phyloP scores from a whole-genome alignment of 441 rosid species.

The Jatropha podagrica region DNA sequence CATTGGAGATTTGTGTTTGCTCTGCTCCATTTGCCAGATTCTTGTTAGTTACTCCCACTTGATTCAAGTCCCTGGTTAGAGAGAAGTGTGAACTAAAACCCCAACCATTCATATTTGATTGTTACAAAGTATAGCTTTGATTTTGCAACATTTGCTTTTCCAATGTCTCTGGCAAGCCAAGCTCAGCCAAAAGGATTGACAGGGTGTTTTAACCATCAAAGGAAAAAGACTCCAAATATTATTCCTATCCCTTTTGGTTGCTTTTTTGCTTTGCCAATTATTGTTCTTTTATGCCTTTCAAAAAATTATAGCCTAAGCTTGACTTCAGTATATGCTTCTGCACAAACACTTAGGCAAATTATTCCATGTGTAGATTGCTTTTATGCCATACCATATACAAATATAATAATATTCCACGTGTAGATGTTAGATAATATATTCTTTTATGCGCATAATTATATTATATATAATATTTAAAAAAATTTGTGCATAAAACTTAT shows the following conservation, averaged over 20 bases:
- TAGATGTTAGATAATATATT: too few species aligned
- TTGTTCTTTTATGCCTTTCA: background rate
- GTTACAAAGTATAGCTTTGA: slow-evolving; percentile 5
- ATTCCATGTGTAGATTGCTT: background rate
- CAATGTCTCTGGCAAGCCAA: background rate
- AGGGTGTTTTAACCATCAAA: background rate
- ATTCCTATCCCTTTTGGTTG: background rate
- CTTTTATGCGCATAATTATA: too few species aligned
- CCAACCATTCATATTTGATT: slow-evolving; percentile 22
- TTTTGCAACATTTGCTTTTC: background rate
- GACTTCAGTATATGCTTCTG: background rate
- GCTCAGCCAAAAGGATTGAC: background rate
- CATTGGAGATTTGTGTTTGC: slow-evolving; percentile 40
- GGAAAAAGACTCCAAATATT: slow-evolving; percentile 1
- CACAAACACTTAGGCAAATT: background rate
- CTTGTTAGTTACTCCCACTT: slow-evolving; percentile 33
- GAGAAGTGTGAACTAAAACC: slow-evolving; percentile 26
- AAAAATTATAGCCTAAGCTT: background rate
- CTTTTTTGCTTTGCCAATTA: slow-evolving; percentile 3
- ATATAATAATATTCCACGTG: background rate
- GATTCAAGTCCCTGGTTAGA: slow-evolving; percentile 18
- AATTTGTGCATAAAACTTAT: too few species aligned
- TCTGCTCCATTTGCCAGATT: slow-evolving; percentile 40
- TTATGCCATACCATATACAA: background rate
- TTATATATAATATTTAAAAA: too few species aligned